Base-by-base conservation (phyloP, 192 early-diverging fungal species). In the Coemansia sp. region DNA sequence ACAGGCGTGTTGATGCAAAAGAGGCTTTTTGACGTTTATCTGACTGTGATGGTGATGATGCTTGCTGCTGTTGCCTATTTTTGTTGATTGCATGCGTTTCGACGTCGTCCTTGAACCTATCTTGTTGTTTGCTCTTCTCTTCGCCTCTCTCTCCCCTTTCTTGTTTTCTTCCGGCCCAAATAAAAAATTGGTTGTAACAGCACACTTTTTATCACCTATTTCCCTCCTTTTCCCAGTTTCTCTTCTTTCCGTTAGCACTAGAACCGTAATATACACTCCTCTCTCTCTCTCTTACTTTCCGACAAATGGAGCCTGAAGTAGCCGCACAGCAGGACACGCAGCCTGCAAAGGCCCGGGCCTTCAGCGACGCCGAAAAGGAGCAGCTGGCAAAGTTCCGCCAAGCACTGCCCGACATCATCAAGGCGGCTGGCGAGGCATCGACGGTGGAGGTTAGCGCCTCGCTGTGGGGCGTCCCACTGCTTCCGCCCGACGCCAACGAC, bases 381-480 rank as follows among this genome's bases (percentile, higher is more conserved):
- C 68, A 66, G 6, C 77, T 87, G 26, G 15, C 40, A 23, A 68
- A 87, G 58, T 56, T 89, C 32, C 87, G 86, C 61, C 56, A 59
- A 43, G 64, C 66, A 23, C 67, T 89, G 42, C 75, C 84, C 5
- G 80, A 78, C 1, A 86, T 87, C 41, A 41, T 82, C 56, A 61
- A 78, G 38, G 74, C 78, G 4, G 73, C 77, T 23, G 58, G 56
- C 26, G 56, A 69, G 39, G 53, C 56, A 41, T 39, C 71, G 15
- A 39, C 49, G 13, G 57, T 61, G 48, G 54, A 68, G 18, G 45
- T 77, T 16, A 42, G 26, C 41, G 69, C 77, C 37, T 52, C 68
- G 15, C 65, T 89, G 39, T 89, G 87, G 87, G 83, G 71, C 21
- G 76, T 89, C 19, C 54, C 72, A 1, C 72, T 89, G 40, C 67